phyloP scores from a whole-genome alignment of 1,284 basidiomycete genomes.

The Rugosomyces carneus region DNA sequence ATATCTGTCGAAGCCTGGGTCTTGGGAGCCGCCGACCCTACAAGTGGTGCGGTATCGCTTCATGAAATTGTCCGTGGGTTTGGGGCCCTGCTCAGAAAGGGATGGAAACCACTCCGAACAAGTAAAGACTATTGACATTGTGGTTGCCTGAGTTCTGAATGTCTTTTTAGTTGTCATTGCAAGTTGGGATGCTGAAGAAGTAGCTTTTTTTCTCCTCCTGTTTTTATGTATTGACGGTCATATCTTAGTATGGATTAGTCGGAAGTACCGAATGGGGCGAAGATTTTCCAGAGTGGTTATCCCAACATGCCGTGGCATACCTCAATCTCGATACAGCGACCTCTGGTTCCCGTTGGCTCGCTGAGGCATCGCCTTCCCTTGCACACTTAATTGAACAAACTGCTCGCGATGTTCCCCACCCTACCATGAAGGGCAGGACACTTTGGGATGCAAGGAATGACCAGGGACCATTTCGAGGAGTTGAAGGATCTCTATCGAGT shows the following conservation, averaged over 20 bases:
- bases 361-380: constrained; percentile 67
- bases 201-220: constrained; percentile 20
- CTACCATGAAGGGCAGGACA: constrained; percentile 43
- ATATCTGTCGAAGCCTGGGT: constrained; percentile 37
- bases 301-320: constrained; percentile 78
- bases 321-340: constrained; percentile 77
- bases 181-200: constrained; percentile 92
- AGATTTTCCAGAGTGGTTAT: constrained; percentile 81
- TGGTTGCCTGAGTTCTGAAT: neutral
- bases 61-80: constrained; percentile 83
- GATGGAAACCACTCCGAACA: constrained; percentile 88
- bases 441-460: constrained; percentile 66
- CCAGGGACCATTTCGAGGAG: constrained; percentile 41
- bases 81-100: constrained; percentile 61
- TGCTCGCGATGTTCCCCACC: constrained; percentile 67
- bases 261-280: constrained; percentile 89
- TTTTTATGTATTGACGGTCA: constrained; percentile 1
- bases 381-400: constrained; percentile 65
- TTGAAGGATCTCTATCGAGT: constrained; percentile 16
- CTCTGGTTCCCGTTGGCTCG: constrained; percentile 57
- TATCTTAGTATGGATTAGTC: constrained; percentile 72
- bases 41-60: constrained; percentile 81
- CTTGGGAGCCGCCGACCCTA: constrained; percentile 81
- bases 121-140: constrained; percentile 23
- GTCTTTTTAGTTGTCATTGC: constrained; percentile 60